A percentile compares a stretch with the other conserved stretches of the same genome.
Conservation (phyloP, 306 rosid genomes). For the Fragaria iinumae region DNA sequence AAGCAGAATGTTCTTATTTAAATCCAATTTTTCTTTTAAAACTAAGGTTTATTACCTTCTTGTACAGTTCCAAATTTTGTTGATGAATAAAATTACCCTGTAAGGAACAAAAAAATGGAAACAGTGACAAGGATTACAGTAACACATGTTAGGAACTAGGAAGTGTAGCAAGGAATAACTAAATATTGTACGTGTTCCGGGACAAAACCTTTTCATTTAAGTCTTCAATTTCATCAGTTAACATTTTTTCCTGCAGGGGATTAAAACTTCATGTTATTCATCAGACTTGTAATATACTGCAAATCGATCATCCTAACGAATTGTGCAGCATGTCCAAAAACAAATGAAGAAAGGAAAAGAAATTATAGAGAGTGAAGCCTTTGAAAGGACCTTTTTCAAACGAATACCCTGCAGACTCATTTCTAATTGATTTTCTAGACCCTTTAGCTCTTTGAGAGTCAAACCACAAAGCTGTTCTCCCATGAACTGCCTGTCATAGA, state of each 20-base stretch:
- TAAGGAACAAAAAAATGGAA: neutral
- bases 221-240: constrained; percentile 36
- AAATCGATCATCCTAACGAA: neutral
- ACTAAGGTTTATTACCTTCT: constrained; percentile 20
- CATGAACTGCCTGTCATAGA: constrained; percentile 48
- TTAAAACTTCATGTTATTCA: neutral
- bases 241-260: constrained; percentile 38
- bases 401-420: constrained; percentile 58
- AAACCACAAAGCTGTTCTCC: constrained; percentile 66
- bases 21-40: constrained; percentile 24
- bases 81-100: constrained; percentile 34
- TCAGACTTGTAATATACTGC: neutral
- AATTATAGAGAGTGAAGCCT: neutral
- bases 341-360: neutral
- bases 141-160: neutral
- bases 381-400: constrained; percentile 50
- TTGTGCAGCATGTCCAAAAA: neutral
- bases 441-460: constrained; percentile 50
- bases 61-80: constrained; percentile 31
- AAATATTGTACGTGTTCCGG: neutral
- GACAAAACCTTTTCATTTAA: constrained; percentile 31
- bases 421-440: constrained; percentile 64
- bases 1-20: constrained; percentile 18
- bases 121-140: neutral
- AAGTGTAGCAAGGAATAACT: neutral